These are phyloP conservation scores for Boletus semigastroideus DNA, from an alignment of 1,284 basidiomycete species.

Conservation along the genomic window DNA sequence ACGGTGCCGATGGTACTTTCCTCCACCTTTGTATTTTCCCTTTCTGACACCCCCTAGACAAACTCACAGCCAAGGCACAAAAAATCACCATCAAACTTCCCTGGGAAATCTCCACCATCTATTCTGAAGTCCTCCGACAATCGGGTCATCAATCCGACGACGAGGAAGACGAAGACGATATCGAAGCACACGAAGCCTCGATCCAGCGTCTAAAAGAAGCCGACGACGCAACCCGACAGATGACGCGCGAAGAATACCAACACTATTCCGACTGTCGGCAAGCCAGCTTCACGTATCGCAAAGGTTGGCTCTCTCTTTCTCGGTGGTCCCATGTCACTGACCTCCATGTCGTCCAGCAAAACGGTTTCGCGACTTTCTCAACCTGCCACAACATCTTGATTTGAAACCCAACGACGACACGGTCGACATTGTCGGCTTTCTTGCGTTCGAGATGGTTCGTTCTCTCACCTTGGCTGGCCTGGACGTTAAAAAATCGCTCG, in stretches of 20 bases:
- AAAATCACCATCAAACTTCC: slow-evolving; percentile 95
- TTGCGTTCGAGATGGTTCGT: slow-evolving; percentile 96
- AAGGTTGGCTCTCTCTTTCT: slow-evolving; percentile 51
- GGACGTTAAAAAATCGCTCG: slow-evolving; percentile 76
- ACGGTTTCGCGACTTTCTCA: slow-evolving; percentile 94
- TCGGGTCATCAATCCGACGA: slow-evolving; percentile 81
- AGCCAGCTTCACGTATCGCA: slow-evolving; percentile 95
- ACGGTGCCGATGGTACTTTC: slow-evolving; percentile 67
- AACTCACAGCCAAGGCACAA: slow-evolving; percentile 80
- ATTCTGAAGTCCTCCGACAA: slow-evolving; percentile 77
- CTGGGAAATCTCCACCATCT: slow-evolving; percentile 94
- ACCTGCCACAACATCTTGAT: slow-evolving; percentile 87
- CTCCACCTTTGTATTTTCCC: background rate
- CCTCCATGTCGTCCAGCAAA: slow-evolving; percentile 56
- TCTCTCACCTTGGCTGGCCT: slow-evolving; percentile 87
- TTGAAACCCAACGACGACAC: slow-evolving; percentile 94
- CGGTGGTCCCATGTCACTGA: background rate
- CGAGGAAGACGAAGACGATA: slow-evolving; percentile 94
- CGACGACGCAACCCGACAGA: slow-evolving; percentile 91
- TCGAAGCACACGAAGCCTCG: slow-evolving; percentile 94
- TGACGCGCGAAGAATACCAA: slow-evolving; percentile 97
- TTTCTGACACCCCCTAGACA: slow-evolving; percentile 50
- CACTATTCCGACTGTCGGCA: slow-evolving; percentile 98
- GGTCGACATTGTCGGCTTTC: slow-evolving; percentile 94
- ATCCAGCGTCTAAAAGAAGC: slow-evolving; percentile 90